Base-by-base conservation (phyloP, 1,284 basidiomycete species). In the Apiotrichum mycotoxinovorans region DNA sequence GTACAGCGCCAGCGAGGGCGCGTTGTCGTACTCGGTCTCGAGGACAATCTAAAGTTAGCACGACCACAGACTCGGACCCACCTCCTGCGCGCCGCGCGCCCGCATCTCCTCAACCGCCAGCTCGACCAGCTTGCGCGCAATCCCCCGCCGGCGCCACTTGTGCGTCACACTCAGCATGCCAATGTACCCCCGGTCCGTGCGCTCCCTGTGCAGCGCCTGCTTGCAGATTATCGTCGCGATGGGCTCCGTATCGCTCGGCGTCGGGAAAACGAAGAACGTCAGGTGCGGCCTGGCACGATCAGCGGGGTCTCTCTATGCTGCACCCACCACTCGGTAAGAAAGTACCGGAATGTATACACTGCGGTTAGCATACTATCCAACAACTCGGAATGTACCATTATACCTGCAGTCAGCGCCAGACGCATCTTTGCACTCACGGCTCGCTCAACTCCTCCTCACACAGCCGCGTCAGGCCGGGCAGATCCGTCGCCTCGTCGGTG, bases 1-100 rank as follows among this genome's bases (percentile, higher is more conserved):
- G 77, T 98, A 98, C 15, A 98, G 80, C 3, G 87, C 85, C 14
- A 98, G 82, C 0, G 92, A 91, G 4, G 90, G 84, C 17, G 78
- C 74, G 76, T 99, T 98, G 79, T 98, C 94, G 70, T 83, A 91
- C 78, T 99, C 96, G 2, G 96, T 99, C 79, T 99, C 96, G 51
- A 99, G 85, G 2, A 95, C 87, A 63, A 98, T 85, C 91, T 95
- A 64, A 18, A 42, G 45, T 27, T 20, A 49, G 37, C 18, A 5
- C 22, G 10, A 35, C 27, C 11, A 23, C 12, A 30, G 20, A 42
- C 41, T 30, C 3, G 7, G 11, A 23, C 73, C 80, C 46, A 90
- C 91, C 84, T 95, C 91, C 61, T 91, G 84, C 2, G 91, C 91
- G 1, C 88, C 88, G 52, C 84, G 80, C 44, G 78, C 77, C 62